Conservation (phyloP, 805 yeast genomes). For the Tanozyma kutaoensis region DNA sequence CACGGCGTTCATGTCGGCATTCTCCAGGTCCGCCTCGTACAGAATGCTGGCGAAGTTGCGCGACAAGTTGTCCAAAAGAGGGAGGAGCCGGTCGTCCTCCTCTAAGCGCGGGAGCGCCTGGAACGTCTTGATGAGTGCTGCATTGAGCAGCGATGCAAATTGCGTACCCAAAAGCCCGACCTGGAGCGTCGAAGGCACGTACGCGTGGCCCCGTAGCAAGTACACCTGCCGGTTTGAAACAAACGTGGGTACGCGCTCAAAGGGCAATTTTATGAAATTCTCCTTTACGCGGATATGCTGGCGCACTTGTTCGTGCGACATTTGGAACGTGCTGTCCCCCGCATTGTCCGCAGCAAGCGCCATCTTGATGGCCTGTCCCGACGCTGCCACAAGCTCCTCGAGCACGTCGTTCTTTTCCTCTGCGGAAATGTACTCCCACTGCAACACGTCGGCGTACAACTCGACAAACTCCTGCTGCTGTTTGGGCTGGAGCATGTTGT, state of each 20-base stretch:
- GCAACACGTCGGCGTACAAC: constrained; percentile 38
- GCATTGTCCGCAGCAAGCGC: constrained; percentile 18
- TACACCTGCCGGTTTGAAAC: constrained; percentile 62
- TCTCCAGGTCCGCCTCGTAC: constrained; percentile 29
- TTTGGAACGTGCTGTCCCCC: constrained; percentile 12
- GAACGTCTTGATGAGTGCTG: constrained; percentile 52
- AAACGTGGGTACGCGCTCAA: constrained; percentile 71
- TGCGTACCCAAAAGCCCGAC: constrained; percentile 57
- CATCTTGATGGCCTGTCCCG: constrained; percentile 28
- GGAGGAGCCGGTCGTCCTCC: constrained; percentile 83
- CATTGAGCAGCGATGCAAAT: constrained; percentile 38
- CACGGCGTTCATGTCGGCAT: constrained; percentile 42
- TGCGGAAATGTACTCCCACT: constrained; percentile 54
- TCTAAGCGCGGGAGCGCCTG: constrained; percentile 73
- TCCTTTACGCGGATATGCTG: constrained; percentile 40
- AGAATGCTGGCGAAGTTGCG: constrained; percentile 30
- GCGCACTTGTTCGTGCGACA: constrained; percentile 37
- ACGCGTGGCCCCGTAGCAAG: constrained; percentile 60
- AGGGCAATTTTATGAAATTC: constrained; percentile 71
- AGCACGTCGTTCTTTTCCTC: constrained; percentile 45
- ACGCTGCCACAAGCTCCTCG: constrained; percentile 40
- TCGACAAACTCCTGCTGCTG: constrained; percentile 68
- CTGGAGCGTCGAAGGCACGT: constrained; percentile 75
- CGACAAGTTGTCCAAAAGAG: constrained; percentile 69
- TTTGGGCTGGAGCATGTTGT: constrained; percentile 39